Base-by-base conservation (phyloP, 805 yeast genomes). In the Ogataea polymorpha region DNA sequence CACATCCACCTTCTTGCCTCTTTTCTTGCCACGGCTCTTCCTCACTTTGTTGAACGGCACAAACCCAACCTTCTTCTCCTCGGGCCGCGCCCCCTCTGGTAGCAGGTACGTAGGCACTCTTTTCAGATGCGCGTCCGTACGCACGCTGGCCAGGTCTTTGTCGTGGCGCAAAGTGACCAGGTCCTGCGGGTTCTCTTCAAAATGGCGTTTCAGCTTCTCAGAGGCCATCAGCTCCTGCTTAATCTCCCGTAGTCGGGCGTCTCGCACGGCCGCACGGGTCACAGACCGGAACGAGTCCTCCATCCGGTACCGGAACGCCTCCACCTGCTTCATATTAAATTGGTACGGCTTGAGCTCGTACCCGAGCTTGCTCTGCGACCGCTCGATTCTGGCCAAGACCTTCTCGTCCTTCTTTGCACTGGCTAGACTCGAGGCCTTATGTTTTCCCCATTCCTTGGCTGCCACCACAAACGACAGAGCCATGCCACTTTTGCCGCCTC, bases 251-350 rank as follows among this genome's bases (percentile, higher is more conserved):
- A 89, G 75, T 56, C 98, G 77, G 1, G 98, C 98, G 57, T 93
- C 97, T 64, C 97, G 80, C 18, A 93, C 79, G 0, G 96, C 86
- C 8, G 84, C 82, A 42, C 79, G 79, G 0, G 99, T 93, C 17
- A 93, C 95, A 0, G 98, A 86, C 66, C 98, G 78, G 68, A 91
- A 93, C 0, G 96, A 96, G 66, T 93, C 99, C 56, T 93, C 97
- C 69, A 88, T 81, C 73, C 99, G 81, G 64, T 93, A 93, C 56
- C 98, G 79, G 75, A 93, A 93, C 17, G 93, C 93, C 58, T 93
- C 96, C 41, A 93, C 86, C 63, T 93, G 98, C 44, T 78, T 78
- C 77, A 82, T 79, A 60, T 93, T 96, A 61, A 93, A 93, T 45
- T 85, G 83, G 58, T 91, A 93, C 8, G 98, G 97, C 55, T 79